Conservation (phyloP, 345 rosid genomes). For the Populus tremula region DNA sequence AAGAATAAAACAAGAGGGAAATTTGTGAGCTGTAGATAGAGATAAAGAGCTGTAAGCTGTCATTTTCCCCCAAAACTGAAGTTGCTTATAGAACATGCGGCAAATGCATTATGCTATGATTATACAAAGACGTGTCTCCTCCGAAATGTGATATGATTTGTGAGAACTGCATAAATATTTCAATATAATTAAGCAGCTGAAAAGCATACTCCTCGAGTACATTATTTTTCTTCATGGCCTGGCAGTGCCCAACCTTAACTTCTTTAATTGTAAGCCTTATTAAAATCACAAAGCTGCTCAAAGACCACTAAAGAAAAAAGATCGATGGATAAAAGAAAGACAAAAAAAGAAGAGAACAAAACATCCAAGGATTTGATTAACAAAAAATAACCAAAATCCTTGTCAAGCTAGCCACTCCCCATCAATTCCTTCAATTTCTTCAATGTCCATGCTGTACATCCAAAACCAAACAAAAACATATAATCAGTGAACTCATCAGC, state of each 20-base stretch:
- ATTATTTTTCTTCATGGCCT: slow-evolving; percentile 35
- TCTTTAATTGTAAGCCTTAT: slow-evolving; percentile 45
- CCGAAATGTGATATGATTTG: background rate
- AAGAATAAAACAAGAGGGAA: no score
- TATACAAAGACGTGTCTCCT: background rate
- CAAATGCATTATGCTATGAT: background rate
- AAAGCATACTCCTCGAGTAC: slow-evolving; percentile 18
- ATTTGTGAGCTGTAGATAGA: background rate
- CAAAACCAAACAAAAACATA: slow-evolving; percentile 2
- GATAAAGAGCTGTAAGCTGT: background rate
- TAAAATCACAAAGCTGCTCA: slow-evolving; percentile 16
- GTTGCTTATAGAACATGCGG: background rate
- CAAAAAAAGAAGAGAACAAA: slow-evolving; percentile 5
- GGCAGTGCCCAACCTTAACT: slow-evolving; percentile 15
- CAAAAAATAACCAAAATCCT: slow-evolving; percentile 60
- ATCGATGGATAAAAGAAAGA: slow-evolving; percentile 14
- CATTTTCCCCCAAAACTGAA: background rate
- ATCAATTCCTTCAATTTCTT: slow-evolving; percentile 84
- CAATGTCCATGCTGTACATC: slow-evolving; percentile 80
- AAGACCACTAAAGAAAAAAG: slow-evolving; percentile 18
- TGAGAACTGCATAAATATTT: background rate
- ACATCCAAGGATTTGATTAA: slow-evolving; percentile 58
- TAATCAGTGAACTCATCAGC: slow-evolving; percentile 23
- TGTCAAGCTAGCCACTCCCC: slow-evolving; percentile 88
- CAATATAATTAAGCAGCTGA: background rate